phyloP scores from a whole-genome alignment of 495 filamentous ascomycete genomes.

The Melanomma pulvis-pyrius region DNA sequence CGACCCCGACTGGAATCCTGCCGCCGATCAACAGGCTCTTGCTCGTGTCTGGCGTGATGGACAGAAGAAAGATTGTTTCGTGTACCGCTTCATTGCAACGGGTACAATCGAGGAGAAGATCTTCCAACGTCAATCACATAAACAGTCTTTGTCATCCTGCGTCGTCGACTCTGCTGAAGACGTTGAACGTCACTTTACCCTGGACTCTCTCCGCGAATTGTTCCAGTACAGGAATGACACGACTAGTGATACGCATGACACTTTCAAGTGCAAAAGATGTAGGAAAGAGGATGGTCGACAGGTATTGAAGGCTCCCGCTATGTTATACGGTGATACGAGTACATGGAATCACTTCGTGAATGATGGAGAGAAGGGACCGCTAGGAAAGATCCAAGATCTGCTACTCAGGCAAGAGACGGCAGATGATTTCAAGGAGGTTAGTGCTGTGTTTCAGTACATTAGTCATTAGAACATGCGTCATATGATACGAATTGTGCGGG shows the following conservation, averaged over 20 bases:
- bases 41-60: conserved; percentile 98
- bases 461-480: conserved; percentile 64
- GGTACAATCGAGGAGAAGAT: conserved; percentile 99
- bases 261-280: conserved; percentile 98
- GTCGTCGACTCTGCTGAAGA: conserved; percentile 98
- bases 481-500: not conserved
- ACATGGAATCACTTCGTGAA: conserved; percentile 98
- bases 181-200: conserved; percentile 92
- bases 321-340: conserved; percentile 97
- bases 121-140: conserved; percentile 97
- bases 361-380: conserved; percentile 63
- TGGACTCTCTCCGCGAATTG: conserved; percentile 84
- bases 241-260: conserved; percentile 92
- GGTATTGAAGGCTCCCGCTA: conserved; percentile 82
- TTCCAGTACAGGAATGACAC: conserved; percentile 90
- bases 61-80: conserved; percentile 99
- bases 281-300: conserved; percentile 78
- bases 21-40: conserved; percentile 95
- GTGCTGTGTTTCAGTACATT: conserved; percentile 97
- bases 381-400: conserved; percentile 87
- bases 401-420: conserved; percentile 83
- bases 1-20: conserved; percentile 99
- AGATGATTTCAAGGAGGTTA: conserved; percentile 68
- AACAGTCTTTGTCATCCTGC: conserved; percentile 92
- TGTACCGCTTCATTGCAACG: conserved; percentile 97